phyloP scores from a whole-genome alignment of 2,329 filamentous ascomycete species.

The Sclerotinia trifoliorum region DNA sequence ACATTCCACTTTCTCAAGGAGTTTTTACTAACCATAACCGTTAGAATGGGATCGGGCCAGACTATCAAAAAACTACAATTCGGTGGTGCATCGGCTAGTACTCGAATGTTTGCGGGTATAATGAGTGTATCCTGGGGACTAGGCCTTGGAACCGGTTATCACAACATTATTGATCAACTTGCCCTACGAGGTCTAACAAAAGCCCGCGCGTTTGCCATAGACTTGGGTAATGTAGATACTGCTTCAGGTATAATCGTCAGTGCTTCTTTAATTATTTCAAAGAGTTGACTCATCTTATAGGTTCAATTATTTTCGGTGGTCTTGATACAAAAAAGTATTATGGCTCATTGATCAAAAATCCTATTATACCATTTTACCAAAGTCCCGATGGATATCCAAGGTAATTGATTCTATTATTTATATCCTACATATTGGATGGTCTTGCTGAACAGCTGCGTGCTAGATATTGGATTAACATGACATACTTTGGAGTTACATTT shows the following conservation, averaged over 20 bases:
- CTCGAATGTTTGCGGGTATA: constrained; percentile 21
- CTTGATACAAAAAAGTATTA: constrained; percentile 31
- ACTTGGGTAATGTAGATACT: constrained; percentile 27
- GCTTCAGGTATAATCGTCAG: constrained; percentile 21
- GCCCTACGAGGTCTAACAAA: constrained; percentile 26
- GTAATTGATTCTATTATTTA: neutral
- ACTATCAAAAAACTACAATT: constrained; percentile 22
- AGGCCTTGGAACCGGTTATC: constrained; percentile 24
- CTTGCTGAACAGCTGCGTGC: constrained; percentile 3
- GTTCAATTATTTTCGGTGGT: constrained; percentile 31
- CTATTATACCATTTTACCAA: constrained; percentile 26
- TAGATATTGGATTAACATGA: constrained; percentile 33
- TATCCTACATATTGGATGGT: neutral
- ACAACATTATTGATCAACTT: constrained; percentile 27
- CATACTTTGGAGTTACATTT: constrained; percentile 28
- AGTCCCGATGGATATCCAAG: constrained; percentile 26
- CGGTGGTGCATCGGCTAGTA: constrained; percentile 18
- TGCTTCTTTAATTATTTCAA: neutral
- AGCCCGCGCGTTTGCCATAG: constrained; percentile 31
- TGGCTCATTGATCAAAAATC: constrained; percentile 27
- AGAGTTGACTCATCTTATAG: constrained; percentile 14
- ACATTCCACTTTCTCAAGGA: neutral
- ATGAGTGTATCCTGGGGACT: constrained; percentile 23
- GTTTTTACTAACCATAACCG: neutral
- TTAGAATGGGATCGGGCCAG: constrained; percentile 15